These are phyloP conservation scores for Lyophyllum decastes DNA, from an alignment of 768 basidiomycete genomes.

Conservation along the genomic window DNA sequence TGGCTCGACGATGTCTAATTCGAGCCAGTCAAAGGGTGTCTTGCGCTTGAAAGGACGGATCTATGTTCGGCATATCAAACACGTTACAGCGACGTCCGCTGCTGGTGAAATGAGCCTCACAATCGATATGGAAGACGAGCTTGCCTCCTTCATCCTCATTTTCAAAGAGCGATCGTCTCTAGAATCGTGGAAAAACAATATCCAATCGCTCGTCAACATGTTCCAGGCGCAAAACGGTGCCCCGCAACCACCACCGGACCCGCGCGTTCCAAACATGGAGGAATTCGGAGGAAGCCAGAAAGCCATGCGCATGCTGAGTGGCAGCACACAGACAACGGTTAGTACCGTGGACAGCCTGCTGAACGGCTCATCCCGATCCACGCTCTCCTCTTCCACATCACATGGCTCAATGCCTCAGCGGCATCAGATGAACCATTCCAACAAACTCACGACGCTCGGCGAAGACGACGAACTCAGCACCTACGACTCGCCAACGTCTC, in stretches of 20 bases:
- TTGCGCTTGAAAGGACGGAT: constrained; percentile 93
- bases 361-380: constrained; percentile 65
- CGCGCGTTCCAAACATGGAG: constrained; percentile 57
- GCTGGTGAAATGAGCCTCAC: constrained; percentile 89
- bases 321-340: constrained; percentile 65
- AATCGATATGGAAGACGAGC: constrained; percentile 97
- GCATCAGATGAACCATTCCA: constrained; percentile 31
- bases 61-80: constrained; percentile 92
- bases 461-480: constrained; percentile 69
- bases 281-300: constrained; percentile 80
- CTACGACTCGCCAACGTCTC: constrained; percentile 57
- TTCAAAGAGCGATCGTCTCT: constrained; percentile 90
- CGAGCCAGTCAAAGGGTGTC: constrained; percentile 59
- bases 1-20: constrained; percentile 40
- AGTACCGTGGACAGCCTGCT: constrained; percentile 72
- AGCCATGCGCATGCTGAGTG: constrained; percentile 79
- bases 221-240: constrained; percentile 59
- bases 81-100: constrained; percentile 78
- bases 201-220: constrained; percentile 73
- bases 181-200: constrained; percentile 85
- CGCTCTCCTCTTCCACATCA: constrained; percentile 74
- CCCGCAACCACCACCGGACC: constrained; percentile 35
- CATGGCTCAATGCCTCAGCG: constrained; percentile 54
- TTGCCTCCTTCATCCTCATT: constrained; percentile 94
- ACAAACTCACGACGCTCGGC: constrained; percentile 66